These are phyloP conservation scores for Lanmaoa rubissima DNA, from an alignment of 768 basidiomycete genomes.

Conservation along the genomic window DNA sequence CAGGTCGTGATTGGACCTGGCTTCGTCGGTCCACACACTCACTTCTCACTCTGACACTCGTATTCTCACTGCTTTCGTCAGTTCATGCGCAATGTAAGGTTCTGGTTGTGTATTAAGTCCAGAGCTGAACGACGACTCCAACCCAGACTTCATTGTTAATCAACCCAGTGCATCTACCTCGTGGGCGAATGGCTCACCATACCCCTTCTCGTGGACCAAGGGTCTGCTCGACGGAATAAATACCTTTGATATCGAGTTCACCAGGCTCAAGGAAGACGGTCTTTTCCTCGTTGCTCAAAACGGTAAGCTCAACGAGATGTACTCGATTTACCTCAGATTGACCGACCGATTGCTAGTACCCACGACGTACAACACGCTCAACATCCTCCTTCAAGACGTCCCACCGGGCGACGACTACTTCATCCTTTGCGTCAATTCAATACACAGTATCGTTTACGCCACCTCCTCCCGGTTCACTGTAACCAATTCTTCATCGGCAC, in stretches of 20 bases:
- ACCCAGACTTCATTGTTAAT: constrained; percentile 28
- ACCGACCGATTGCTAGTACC: constrained; percentile 34
- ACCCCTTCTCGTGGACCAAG: constrained; percentile 60
- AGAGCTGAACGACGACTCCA: neutral
- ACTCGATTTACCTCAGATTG: neutral
- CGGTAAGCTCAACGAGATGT: constrained; percentile 42
- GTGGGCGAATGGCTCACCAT: constrained; percentile 32
- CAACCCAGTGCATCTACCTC: constrained; percentile 21
- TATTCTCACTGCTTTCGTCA: constrained; percentile 17
- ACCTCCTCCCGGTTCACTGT: constrained; percentile 67
- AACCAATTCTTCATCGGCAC: constrained; percentile 35
- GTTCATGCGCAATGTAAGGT: constrained; percentile 21
- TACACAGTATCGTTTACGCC: constrained; percentile 59
- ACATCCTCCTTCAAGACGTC: constrained; percentile 60
- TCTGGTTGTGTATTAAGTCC: neutral
- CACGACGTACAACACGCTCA: constrained; percentile 41
- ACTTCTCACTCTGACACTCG: constrained; percentile 4
- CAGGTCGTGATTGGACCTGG: constrained; percentile 4
- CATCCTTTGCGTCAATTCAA: constrained; percentile 70
- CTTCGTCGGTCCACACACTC: neutral
- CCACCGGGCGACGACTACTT: constrained; percentile 77
- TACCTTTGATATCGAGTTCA: constrained; percentile 72
- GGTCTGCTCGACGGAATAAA: constrained; percentile 60
- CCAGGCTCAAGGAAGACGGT: constrained; percentile 55
- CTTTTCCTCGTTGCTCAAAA: constrained; percentile 62